These are phyloP conservation scores for Cylindrotheca fusiformis DNA, from an alignment of 108 stramenopile genomes.

Conservation along the genomic window DNA sequence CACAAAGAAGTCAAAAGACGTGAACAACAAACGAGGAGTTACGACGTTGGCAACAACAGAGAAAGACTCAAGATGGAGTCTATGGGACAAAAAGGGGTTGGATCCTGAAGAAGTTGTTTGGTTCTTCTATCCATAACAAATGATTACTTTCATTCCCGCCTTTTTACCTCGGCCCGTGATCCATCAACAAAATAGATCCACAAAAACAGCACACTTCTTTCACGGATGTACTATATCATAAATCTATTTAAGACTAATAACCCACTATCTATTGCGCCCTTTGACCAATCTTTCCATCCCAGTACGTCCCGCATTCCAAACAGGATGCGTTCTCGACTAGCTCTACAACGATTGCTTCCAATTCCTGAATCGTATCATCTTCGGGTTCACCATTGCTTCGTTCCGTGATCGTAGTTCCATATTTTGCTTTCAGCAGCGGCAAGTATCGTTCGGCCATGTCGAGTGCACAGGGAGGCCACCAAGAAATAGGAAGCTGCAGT, in stretches of 20 bases:
- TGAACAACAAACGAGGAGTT: neutral
- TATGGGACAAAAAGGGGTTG: neutral
- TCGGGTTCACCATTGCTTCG: neutral
- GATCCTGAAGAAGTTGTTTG: neutral
- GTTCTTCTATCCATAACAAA: neutral
- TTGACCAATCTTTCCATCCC: too few species aligned
- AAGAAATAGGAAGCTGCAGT: conserved; percentile 7
- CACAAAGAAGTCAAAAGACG: neutral
- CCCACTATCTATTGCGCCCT: too few species aligned
- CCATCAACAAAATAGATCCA: too few species aligned
- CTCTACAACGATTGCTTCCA: neutral
- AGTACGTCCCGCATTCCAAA: conserved; percentile 17
- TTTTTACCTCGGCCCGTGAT: too few species aligned
- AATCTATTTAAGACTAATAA: too few species aligned
- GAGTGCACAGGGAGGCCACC: conserved; percentile 14
- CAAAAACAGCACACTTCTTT: too few species aligned
- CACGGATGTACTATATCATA: too few species aligned
- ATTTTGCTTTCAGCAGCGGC: conserved; percentile 8
- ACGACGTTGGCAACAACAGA: neutral
- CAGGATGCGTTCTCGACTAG: neutral
- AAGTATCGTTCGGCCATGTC: conserved; percentile 13
- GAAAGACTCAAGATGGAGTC: neutral
- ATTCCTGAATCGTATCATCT: neutral
- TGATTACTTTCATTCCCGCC: too few species aligned
- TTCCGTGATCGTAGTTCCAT: neutral